Conservation (phyloP, 1,139 yeast species). For the Spencermartinsiella ligniputridi region DNA sequence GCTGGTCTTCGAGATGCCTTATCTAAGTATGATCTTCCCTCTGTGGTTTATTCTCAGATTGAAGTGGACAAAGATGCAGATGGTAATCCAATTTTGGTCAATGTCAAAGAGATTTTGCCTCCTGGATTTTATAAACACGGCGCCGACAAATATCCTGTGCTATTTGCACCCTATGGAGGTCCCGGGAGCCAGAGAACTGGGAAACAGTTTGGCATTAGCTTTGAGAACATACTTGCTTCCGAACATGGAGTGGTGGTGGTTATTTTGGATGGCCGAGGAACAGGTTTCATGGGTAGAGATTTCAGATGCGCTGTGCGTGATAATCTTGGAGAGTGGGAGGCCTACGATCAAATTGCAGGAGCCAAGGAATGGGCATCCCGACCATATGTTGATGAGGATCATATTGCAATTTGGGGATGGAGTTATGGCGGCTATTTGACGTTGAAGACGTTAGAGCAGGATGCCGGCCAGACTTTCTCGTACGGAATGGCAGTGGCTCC, state of each 20-base stretch:
- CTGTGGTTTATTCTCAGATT: conserved; percentile 46
- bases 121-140: conserved; percentile 56
- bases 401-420: conserved; percentile 97
- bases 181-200: conserved; percentile 82
- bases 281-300: conserved; percentile 84
- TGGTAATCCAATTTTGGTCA: conserved; percentile 41
- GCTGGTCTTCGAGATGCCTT: conserved; percentile 29
- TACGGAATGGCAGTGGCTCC: conserved; percentile 90
- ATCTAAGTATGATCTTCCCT: conserved; percentile 50
- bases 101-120: conserved; percentile 74
- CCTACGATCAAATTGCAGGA: conserved; percentile 69
- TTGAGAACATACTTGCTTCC: conserved; percentile 68
- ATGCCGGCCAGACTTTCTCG: conserved; percentile 60
- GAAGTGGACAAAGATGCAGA: conserved; percentile 32
- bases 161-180: conserved; percentile 88
- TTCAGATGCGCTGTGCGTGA: conserved; percentile 63
- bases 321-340: conserved; percentile 81
- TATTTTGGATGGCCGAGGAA: conserved; percentile 90
- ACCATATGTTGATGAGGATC: conserved; percentile 52
- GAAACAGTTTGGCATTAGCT: conserved; percentile 52
- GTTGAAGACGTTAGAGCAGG: conserved; percentile 68
- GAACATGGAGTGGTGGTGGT: conserved; percentile 69
- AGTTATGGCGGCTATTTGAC: conserved; percentile 83
- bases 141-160: conserved; percentile 58
- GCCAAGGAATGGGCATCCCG: conserved; percentile 56